Percentiles rank a stretch among this genome's conserved stretches.
Conservation (phyloP, 148 eudicot species). For the Salicornia ramosissima region DNA sequence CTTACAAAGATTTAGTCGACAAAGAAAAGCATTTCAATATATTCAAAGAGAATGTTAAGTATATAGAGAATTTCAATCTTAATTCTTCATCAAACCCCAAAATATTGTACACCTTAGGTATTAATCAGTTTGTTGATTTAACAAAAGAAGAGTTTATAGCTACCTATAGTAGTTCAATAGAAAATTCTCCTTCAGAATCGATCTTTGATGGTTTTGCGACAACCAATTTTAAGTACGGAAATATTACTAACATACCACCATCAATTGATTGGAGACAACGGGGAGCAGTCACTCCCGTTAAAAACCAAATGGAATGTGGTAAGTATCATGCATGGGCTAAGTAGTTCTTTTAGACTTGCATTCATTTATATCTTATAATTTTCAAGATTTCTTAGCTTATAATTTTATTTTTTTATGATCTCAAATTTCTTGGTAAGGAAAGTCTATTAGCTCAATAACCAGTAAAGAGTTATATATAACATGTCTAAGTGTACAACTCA, state of each 20-base stretch:
- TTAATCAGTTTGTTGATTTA: constrained; percentile 44
- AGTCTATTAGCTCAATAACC: too few relatives aligned
- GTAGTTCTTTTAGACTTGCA: too few relatives aligned
- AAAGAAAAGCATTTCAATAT: constrained; percentile 37
- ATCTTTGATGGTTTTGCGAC: too few relatives aligned
- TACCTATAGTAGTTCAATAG: constrained; percentile 6
- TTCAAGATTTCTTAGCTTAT: too few relatives aligned
- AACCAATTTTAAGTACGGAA: neutral
- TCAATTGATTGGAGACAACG: constrained; percentile 19
- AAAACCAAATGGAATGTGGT: constrained; percentile 25
- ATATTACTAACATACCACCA: neutral
- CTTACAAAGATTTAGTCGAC: constrained; percentile 14
- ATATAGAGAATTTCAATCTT: constrained; percentile 34
- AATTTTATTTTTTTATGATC: too few relatives aligned
- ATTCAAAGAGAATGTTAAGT: constrained; percentile 37
- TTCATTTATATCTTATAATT: too few relatives aligned
- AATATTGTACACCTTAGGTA: constrained; percentile 33
- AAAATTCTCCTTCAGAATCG: neutral
- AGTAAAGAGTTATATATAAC: too few relatives aligned
- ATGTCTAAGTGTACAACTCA: too few relatives aligned
- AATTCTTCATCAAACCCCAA: constrained; percentile 16
- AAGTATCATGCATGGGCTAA: neutral
- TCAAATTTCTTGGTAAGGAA: too few relatives aligned
- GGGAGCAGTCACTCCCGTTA: constrained; percentile 22
- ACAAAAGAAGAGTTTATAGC: constrained; percentile 34